A percentile compares a stretch with the other conserved stretches of the same genome.
These are phyloP conservation scores for Monascus ruber DNA, from an alignment of 2,329 filamentous ascomycete genomes.

Conservation along the genomic window DNA sequence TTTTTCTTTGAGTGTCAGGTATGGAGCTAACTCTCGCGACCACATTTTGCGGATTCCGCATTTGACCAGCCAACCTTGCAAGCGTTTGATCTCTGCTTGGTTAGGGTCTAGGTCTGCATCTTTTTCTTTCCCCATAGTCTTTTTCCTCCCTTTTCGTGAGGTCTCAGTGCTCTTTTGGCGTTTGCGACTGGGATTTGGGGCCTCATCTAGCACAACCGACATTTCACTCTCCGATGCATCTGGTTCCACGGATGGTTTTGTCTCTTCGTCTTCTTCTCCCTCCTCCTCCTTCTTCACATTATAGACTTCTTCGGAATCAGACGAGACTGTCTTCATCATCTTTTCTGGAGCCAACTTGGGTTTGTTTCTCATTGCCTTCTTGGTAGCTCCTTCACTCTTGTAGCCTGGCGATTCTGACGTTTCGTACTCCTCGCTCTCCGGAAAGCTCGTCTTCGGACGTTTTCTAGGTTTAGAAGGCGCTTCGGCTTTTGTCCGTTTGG, in stretches of 20 bases:
- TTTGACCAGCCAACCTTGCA: constrained; percentile 77
- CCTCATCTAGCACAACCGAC: constrained; percentile 69
- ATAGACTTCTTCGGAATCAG: constrained; percentile 6
- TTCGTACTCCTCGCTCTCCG: constrained; percentile 9
- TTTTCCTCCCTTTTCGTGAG: constrained; percentile 21
- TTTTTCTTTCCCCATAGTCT: constrained; percentile 27
- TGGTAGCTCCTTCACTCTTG: constrained; percentile 12
- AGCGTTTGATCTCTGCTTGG: constrained; percentile 71
- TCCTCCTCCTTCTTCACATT: constrained; percentile 1
- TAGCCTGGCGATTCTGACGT: constrained; percentile 5
- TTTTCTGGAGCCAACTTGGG: constrained; percentile 6
- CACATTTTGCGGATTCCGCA: constrained; percentile 91
- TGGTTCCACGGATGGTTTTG: constrained; percentile 13
- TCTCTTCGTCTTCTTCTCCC: constrained; percentile 3
- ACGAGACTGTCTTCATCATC: not conserved
- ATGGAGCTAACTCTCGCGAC: constrained; percentile 70
- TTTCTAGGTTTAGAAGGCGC: constrained; percentile 17
- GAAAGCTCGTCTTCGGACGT: constrained; percentile 21
- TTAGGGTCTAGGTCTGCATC: constrained; percentile 47
- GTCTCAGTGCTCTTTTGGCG: constrained; percentile 19
- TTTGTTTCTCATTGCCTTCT: constrained; percentile 9
- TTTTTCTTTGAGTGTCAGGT: constrained; percentile 63
- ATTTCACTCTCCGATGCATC: constrained; percentile 51
- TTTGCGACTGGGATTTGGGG: constrained; percentile 49
- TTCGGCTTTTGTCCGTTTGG: constrained; percentile 18